These are phyloP conservation scores for Penicillium sp. DNA, from an alignment of 2,329 filamentous ascomycete genomes.

Conservation along the genomic window DNA sequence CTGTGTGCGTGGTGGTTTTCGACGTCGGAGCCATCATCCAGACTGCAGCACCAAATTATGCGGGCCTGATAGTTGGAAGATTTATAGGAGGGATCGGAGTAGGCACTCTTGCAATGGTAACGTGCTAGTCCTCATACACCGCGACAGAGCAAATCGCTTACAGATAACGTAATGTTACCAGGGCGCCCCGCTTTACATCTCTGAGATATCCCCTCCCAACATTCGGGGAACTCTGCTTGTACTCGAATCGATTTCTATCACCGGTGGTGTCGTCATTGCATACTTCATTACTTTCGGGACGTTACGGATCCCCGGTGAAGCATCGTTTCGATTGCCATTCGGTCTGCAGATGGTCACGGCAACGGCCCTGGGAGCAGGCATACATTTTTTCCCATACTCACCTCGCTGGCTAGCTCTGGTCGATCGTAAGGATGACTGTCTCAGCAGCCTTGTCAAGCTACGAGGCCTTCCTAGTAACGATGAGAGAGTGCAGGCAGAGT, in stretches of 20 bases:
- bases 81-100: slow-evolving; percentile 40
- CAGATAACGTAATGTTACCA: too few species aligned
- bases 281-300: slow-evolving; percentile 45
- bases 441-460: slow-evolving; percentile 40
- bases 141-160: too few species aligned
- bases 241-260: slow-evolving; percentile 24
- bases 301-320: slow-evolving; percentile 26
- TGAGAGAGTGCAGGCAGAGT: slow-evolving; percentile 45
- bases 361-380: slow-evolving; percentile 25
- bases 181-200: slow-evolving; percentile 48
- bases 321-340: slow-evolving; percentile 47
- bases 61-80: slow-evolving; percentile 26
- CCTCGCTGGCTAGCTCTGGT: slow-evolving; percentile 52
- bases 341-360: slow-evolving; percentile 44
- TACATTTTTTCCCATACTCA: slow-evolving; percentile 49
- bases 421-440: slow-evolving; percentile 41
- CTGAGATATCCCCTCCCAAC: slow-evolving; percentile 40
- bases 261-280: slow-evolving; percentile 24
- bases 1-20: slow-evolving; percentile 34
- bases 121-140: too few species aligned
- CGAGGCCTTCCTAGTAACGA: slow-evolving; percentile 47
- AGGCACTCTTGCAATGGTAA: slow-evolving; percentile 34
- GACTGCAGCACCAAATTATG: slow-evolving; percentile 25
- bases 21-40: slow-evolving; percentile 44
- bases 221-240: slow-evolving; percentile 23